Conservation (phyloP, 2,329 filamentous ascomycete genomes). For the Volutella citrinella region DNA sequence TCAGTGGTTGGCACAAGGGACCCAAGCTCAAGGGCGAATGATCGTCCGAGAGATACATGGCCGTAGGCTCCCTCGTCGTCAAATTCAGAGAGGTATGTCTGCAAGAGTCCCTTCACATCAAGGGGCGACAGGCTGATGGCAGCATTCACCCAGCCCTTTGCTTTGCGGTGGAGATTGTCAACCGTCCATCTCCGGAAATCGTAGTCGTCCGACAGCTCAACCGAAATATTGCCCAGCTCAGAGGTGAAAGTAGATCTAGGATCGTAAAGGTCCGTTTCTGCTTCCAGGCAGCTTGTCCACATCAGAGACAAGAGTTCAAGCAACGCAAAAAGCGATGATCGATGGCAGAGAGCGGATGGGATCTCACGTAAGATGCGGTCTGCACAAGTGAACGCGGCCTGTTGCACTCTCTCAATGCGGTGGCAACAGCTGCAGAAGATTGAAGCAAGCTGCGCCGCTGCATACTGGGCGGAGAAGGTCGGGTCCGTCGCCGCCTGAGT, state of each 20-base stretch:
- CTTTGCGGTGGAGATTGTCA: constrained; percentile 71
- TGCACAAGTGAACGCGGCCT: constrained; percentile 78
- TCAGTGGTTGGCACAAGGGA: constrained; percentile 82
- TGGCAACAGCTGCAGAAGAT: constrained; percentile 92
- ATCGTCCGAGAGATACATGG: constrained; percentile 86
- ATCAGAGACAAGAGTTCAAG: constrained; percentile 89
- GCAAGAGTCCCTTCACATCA: constrained; percentile 90
- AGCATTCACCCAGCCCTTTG: constrained; percentile 74
- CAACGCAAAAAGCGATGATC: constrained; percentile 85
- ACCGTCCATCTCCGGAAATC: constrained; percentile 76
- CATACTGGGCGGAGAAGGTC: constrained; percentile 84
- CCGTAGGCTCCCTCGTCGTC: constrained; percentile 89
- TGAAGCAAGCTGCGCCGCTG: constrained; percentile 80
- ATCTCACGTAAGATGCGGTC: constrained; percentile 82
- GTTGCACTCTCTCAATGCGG: constrained; percentile 86
- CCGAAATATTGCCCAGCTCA: constrained; percentile 69
- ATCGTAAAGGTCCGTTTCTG: constrained; percentile 90
- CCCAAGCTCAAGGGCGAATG: constrained; percentile 91
- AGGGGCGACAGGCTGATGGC: constrained; percentile 84
- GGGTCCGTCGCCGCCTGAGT: constrained; percentile 69
- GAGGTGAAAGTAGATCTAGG: constrained; percentile 82
- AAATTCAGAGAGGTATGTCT: constrained; percentile 94
- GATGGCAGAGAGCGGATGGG: constrained; percentile 87
- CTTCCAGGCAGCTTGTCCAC: constrained; percentile 93
- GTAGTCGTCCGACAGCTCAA: constrained; percentile 94